These are phyloP conservation scores for Colletotrichum scovillei DNA, from an alignment of 2,329 filamentous ascomycete species.

Conservation along the genomic window DNA sequence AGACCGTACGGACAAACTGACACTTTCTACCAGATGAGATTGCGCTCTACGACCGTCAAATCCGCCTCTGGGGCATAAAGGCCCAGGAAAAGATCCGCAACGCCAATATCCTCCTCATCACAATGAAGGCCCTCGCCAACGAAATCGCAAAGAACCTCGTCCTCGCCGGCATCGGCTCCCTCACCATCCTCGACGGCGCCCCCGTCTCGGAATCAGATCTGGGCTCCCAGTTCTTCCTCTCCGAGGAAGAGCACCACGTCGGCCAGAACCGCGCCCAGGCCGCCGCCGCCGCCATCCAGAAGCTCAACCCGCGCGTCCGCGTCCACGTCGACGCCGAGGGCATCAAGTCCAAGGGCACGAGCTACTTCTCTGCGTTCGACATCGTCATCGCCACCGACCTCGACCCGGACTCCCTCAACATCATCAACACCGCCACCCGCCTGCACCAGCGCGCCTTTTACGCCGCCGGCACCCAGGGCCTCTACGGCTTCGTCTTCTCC, in stretches of 20 bases:
- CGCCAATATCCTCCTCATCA: slow-evolving; percentile 90
- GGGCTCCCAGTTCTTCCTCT: slow-evolving; percentile 85
- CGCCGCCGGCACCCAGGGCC: slow-evolving; percentile 85
- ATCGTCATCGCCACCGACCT: slow-evolving; percentile 92
- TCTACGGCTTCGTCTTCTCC: slow-evolving; percentile 95
- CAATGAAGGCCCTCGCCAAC: slow-evolving; percentile 87
- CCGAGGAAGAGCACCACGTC: slow-evolving; percentile 71
- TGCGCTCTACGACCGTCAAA: slow-evolving; percentile 96
- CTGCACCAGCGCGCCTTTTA: slow-evolving; percentile 86
- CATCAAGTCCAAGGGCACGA: slow-evolving; percentile 74
- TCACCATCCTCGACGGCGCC: slow-evolving; percentile 88
- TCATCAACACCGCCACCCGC: slow-evolving; percentile 88
- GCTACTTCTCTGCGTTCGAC: slow-evolving; percentile 84
- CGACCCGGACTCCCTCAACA: slow-evolving; percentile 77
- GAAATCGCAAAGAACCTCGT: slow-evolving; percentile 96
- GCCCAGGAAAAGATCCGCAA: slow-evolving; percentile 93
- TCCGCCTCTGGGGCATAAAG: slow-evolving; percentile 95
- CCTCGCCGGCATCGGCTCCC: slow-evolving; percentile 88
- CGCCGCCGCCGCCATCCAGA: slow-evolving; percentile 80
- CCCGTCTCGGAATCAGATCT: slow-evolving; percentile 82
- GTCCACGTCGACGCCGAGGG: slow-evolving; percentile 77
- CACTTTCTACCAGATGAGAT: slow-evolving; percentile 78
- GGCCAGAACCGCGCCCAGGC: slow-evolving; percentile 89
- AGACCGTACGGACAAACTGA: neutral
- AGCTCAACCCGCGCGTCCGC: slow-evolving; percentile 89